A percentile compares a stretch with the other conserved stretches of the same genome.
These are phyloP conservation scores for Irpex sp. DNA, from an alignment of 1,284 basidiomycete species.

Conservation along the genomic window DNA sequence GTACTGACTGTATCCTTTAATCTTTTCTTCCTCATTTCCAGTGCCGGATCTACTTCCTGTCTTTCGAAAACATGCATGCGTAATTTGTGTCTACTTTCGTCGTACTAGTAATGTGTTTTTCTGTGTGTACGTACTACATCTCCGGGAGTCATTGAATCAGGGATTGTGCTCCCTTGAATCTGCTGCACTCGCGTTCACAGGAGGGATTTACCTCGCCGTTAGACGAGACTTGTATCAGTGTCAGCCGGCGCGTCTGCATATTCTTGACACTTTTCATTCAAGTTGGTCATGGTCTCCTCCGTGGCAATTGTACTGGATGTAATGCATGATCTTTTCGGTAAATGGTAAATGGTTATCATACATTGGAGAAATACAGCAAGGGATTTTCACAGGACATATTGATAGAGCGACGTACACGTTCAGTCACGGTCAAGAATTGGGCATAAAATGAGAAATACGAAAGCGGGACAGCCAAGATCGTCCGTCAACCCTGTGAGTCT, in stretches of 20 bases:
- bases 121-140: background rate
- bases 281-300: background rate
- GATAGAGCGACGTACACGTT: too few species aligned
- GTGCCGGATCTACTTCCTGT: background rate
- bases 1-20: background rate
- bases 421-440: background rate
- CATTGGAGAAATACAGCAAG: too few species aligned
- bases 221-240: too few species aligned
- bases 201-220: background rate
- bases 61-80: background rate
- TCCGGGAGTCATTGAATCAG: background rate
- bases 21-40: background rate
- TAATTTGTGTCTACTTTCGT: background rate
- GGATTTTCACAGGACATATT: too few species aligned
- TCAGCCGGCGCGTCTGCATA: background rate
- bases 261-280: background rate
- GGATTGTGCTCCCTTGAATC: background rate
- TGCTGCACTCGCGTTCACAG: background rate
- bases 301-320: background rate
- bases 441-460: background rate
- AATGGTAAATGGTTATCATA: background rate
- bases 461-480: background rate
- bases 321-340: background rate
- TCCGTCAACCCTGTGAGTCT: too few species aligned
- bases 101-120: background rate